These are phyloP conservation scores for Xerocomellus amylosporus DNA, from an alignment of 768 basidiomycete species.

Conservation along the genomic window DNA sequence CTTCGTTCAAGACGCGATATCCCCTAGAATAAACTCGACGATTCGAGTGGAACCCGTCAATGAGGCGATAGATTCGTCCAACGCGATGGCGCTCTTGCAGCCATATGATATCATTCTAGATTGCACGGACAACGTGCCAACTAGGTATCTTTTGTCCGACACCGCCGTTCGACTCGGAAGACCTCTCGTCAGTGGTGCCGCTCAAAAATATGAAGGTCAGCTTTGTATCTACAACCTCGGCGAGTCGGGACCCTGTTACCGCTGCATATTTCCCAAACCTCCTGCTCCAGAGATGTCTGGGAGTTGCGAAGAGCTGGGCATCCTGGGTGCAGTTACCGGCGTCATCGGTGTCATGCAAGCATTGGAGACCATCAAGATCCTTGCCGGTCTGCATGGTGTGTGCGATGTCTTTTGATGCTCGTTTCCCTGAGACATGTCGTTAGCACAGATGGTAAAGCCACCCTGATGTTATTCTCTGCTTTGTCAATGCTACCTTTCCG, in stretches of 20 bases:
- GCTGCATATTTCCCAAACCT: constrained; percentile 87
- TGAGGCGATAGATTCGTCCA: constrained; percentile 53
- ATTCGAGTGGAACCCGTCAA: constrained; percentile 56
- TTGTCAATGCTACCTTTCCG: constrained; percentile 71
- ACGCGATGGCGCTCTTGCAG: constrained; percentile 59
- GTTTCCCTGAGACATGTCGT: constrained; percentile 3
- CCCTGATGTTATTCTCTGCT: constrained; percentile 73
- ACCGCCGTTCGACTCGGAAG: constrained; percentile 70
- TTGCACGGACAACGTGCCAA: constrained; percentile 92
- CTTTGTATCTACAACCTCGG: constrained; percentile 73
- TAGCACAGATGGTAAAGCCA: constrained; percentile 53
- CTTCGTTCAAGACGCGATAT: constrained; percentile 1
- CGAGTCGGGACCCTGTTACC: constrained; percentile 80
- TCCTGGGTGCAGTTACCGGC: constrained; percentile 87
- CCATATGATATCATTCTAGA: constrained; percentile 81
- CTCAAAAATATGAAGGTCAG: constrained; percentile 82
- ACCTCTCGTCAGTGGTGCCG: constrained; percentile 90
- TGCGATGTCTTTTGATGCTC: neutral
- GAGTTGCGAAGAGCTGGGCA: constrained; percentile 85
- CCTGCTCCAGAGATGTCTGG: constrained; percentile 62
- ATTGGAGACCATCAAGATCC: constrained; percentile 78
- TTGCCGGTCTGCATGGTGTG: constrained; percentile 65
- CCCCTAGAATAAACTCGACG: constrained; percentile 69
- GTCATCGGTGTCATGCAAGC: constrained; percentile 90
- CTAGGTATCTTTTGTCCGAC: constrained; percentile 92